Evolutionary conservation across 306 rosid species (phyloP).

Genomic region (Citrullus colocynthis): DNA sequence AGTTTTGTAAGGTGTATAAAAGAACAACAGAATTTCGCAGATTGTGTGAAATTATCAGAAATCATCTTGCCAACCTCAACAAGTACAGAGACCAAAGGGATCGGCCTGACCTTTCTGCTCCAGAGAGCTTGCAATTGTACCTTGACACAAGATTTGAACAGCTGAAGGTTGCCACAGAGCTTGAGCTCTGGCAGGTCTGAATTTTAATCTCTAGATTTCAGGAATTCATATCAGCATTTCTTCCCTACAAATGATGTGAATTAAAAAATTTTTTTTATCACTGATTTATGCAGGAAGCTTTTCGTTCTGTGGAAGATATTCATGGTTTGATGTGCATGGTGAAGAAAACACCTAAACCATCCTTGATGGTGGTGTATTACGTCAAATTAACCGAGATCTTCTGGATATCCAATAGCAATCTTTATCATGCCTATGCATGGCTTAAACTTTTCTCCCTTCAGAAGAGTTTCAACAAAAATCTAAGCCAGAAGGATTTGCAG

Average conservation of each 20-base stretch:
- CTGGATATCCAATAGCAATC: constrained; percentile 81
- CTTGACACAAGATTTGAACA: constrained; percentile 96
- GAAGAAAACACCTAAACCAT: constrained; percentile 86
- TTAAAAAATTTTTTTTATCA: background rate
- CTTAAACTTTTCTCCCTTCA: constrained; percentile 78
- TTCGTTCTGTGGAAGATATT: constrained; percentile 88
- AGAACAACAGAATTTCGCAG: constrained; percentile 90
- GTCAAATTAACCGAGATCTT: constrained; percentile 85
- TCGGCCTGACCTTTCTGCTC: constrained; percentile 75
- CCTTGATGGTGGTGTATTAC: constrained; percentile 94
- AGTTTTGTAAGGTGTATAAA: constrained; percentile 93
- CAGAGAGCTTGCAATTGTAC: constrained; percentile 90
- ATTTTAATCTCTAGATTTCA: background rate
- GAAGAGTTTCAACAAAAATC: constrained; percentile 83
- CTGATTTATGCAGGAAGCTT: constrained; percentile 69
- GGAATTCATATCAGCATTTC: background rate
- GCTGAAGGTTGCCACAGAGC: constrained; percentile 88
- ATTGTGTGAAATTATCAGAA: constrained; percentile 83
- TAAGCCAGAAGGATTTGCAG: constrained; percentile 94
- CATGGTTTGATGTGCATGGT: constrained; percentile 97
- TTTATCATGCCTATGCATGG: constrained; percentile 95
- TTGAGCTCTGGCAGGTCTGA: constrained; percentile 92
- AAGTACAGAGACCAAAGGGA: constrained; percentile 94
- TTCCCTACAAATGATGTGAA: background rate
- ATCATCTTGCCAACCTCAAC: constrained; percentile 75